A percentile compares a stretch with the other conserved stretches of the same genome.
These are phyloP conservation scores for Dianthus caryophyllus DNA, from an alignment of 148 eudicot genomes.

Conservation along the genomic window DNA sequence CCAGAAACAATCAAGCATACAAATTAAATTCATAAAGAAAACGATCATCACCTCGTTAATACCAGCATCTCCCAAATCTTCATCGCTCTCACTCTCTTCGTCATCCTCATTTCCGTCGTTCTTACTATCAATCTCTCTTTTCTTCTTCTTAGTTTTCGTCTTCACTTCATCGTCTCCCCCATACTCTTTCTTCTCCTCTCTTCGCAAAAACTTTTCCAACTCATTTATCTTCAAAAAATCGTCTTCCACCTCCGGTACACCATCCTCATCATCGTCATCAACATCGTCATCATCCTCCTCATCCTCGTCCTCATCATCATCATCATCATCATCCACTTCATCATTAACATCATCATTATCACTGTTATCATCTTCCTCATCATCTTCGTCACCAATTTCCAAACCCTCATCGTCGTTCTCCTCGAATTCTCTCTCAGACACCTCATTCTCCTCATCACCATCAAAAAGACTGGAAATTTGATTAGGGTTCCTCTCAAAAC, in stretches of 20 bases:
- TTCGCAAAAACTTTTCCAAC: slow-evolving; percentile 59
- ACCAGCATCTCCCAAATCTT: slow-evolving; percentile 25
- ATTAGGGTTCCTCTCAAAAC: slow-evolving; percentile 59
- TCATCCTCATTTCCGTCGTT: slow-evolving; percentile 18
- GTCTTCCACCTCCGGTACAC: slow-evolving; percentile 64
- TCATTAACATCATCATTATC: slow-evolving; percentile 17
- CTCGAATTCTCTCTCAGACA: slow-evolving; percentile 14
- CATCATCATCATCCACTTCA: slow-evolving; percentile 30
- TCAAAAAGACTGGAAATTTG: slow-evolving; percentile 39
- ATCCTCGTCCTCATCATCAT: slow-evolving; percentile 32
- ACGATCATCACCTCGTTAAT: slow-evolving; percentile 19
- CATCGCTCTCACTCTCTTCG: slow-evolving; percentile 18
- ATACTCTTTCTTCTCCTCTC: slow-evolving; percentile 65
- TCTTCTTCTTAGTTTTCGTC: slow-evolving; percentile 21
- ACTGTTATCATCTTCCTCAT: slow-evolving; percentile 21
- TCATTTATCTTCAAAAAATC: slow-evolving; percentile 76
- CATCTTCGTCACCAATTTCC: slow-evolving; percentile 18
- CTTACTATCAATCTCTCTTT: slow-evolving; percentile 31
- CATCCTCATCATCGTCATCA: slow-evolving; percentile 33
- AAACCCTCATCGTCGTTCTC: slow-evolving; percentile 19
- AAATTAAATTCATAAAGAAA: neutral
- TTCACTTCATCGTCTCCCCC: slow-evolving; percentile 34
- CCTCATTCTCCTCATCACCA: slow-evolving; percentile 17
- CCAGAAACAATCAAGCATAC: no score
- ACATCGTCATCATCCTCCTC: slow-evolving; percentile 37